Conservation (phyloP, 2,329 filamentous ascomycete genomes). For the Colletotrichum scovillei region DNA sequence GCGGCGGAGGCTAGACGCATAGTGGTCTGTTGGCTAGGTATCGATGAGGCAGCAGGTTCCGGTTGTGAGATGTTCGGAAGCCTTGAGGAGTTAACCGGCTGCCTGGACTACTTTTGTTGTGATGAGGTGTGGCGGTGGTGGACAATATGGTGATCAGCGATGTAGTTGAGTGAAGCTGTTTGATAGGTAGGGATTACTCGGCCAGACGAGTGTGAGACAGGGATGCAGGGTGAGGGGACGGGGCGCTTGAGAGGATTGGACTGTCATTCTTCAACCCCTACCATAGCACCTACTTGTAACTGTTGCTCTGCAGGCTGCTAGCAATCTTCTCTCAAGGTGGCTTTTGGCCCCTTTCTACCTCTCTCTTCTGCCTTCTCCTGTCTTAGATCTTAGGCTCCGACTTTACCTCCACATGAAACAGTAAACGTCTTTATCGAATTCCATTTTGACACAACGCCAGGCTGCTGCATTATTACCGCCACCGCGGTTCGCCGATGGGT, state of each 20-base stretch:
- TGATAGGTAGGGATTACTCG: not conserved
- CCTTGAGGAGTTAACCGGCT: not conserved
- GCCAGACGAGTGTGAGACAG: not conserved
- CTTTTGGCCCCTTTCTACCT: not conserved
- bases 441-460: not conserved
- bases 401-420: not conserved
- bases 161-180: not conserved
- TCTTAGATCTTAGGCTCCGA: not conserved
- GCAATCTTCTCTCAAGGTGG: not conserved
- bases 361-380: not conserved
- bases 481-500: conserved; percentile 19
- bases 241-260: not conserved
- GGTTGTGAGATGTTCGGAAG: not conserved
- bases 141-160: not conserved
- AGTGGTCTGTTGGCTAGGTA: not conserved
- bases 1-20: conserved; percentile 5
- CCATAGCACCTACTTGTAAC: not conserved
- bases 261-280: not conserved
- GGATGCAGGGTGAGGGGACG: not conserved
- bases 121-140: not conserved
- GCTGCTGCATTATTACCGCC: conserved; percentile 7
- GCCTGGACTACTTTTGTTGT: not conserved
- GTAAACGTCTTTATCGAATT: not conserved
- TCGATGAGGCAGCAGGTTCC: not conserved
- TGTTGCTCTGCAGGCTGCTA: not conserved